These are phyloP conservation scores for Colletotrichum acutatum DNA, from an alignment of 2,329 filamentous ascomycete species.

Conservation along the genomic window DNA sequence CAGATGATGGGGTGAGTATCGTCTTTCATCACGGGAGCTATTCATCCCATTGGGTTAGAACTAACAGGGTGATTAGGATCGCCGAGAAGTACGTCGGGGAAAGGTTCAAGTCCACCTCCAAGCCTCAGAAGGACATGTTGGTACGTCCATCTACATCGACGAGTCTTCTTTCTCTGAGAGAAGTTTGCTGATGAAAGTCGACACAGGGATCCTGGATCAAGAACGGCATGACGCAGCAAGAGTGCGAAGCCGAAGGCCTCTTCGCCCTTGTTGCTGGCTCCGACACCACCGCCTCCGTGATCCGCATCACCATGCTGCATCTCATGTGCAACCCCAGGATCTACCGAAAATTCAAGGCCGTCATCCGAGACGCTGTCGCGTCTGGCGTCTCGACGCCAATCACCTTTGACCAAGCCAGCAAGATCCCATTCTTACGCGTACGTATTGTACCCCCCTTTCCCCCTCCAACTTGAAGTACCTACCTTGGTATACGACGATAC, in stretches of 20 bases:
- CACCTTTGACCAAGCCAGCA: not conserved
- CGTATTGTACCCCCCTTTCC: not conserved
- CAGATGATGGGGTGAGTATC: constrained; percentile 39
- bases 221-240: constrained; percentile 42
- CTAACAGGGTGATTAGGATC: constrained; percentile 17
- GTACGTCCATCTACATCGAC: constrained; percentile 31
- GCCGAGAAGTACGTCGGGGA: constrained; percentile 33
- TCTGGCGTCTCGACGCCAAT: constrained; percentile 38
- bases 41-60: too few relatives aligned
- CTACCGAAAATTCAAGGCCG: constrained; percentile 56
- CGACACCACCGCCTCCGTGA: constrained; percentile 66
- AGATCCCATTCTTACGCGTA: constrained; percentile 6
- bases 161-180: too few relatives aligned
- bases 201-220: constrained; percentile 44
- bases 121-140: constrained; percentile 37
- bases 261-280: constrained; percentile 60
- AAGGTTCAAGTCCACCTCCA: constrained; percentile 22
- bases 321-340: constrained; percentile 61
- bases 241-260: constrained; percentile 44
- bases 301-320: constrained; percentile 64
- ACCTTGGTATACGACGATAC: too few relatives aligned
- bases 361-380: constrained; percentile 52
- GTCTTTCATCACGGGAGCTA: constrained; percentile 5
- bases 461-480: too few relatives aligned
- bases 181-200: too few relatives aligned